Percentiles rank a stretch among this genome's conserved stretches.
These are phyloP conservation scores for Tephrocybe sp. DNA, from an alignment of 768 basidiomycete genomes.

Conservation along the genomic window DNA sequence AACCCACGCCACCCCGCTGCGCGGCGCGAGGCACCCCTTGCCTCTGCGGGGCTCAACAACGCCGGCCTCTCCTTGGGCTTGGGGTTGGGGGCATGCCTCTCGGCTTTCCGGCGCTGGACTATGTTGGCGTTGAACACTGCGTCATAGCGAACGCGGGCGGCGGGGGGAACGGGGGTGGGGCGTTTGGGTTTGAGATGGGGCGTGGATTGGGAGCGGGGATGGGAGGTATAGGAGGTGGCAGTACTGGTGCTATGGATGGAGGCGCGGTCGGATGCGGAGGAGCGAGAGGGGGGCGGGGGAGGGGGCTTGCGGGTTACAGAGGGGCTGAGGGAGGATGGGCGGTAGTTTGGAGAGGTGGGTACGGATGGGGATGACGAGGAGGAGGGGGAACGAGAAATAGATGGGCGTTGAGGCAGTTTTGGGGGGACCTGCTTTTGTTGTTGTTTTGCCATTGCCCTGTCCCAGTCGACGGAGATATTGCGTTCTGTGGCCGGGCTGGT, in stretches of 20 bases:
- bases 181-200: conserved; percentile 35
- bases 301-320: conserved; percentile 40
- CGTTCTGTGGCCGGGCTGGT: conserved; percentile 47
- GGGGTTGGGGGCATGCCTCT: no score
- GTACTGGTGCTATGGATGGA: conserved; percentile 61
- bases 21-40: conserved; percentile 42
- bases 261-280: conserved; percentile 58
- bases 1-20: conserved; percentile 75
- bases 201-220: conserved; percentile 17
- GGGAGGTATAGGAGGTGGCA: conserved; percentile 33
- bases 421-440: conserved; percentile 38
- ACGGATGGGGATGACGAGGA: conserved; percentile 29
- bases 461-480: conserved; percentile 48
- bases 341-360: conserved; percentile 20
- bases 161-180: conserved; percentile 64
- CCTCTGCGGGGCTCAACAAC: conserved; percentile 31
- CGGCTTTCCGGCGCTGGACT: conserved; percentile 42
- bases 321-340: conserved; percentile 25
- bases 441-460: conserved; percentile 35
- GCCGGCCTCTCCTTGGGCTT: conserved; percentile 30
- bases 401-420: conserved; percentile 45
- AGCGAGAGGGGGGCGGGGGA: conserved; percentile 41
- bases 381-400: conserved; percentile 21
- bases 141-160: conserved; percentile 66
- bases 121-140: conserved; percentile 62